Conservation (phyloP, 768 basidiomycete genomes). For the Psilocybe cyanescens region DNA sequence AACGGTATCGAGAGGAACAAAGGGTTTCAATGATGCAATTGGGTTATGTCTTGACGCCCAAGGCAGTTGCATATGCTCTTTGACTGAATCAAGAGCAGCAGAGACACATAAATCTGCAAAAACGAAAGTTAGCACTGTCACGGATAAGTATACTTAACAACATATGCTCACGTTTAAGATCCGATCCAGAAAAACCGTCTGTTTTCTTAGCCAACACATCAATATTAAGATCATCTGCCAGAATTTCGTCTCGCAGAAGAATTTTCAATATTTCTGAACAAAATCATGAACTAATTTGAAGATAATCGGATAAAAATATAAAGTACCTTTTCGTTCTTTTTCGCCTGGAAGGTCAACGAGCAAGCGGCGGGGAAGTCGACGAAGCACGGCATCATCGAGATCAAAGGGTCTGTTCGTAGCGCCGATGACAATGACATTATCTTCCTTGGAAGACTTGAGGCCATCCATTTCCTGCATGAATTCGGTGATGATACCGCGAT, state of each 20-base stretch:
- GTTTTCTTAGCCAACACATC: conserved; percentile 68
- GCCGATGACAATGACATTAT: conserved; percentile 88
- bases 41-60: conserved; percentile 50
- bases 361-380: conserved; percentile 84
- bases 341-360: conserved; percentile 89
- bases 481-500: conserved; percentile 87
- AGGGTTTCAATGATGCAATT: not conserved
- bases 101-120: conserved; percentile 85
- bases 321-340: conserved; percentile 81
- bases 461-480: conserved; percentile 99
- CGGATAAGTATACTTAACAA: not conserved
- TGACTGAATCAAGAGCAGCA: conserved; percentile 90
- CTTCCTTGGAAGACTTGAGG: conserved; percentile 75
- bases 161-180: conserved; percentile 80
- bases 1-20: not conserved
- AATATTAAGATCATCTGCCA: conserved; percentile 68
- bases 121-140: conserved; percentile 4
- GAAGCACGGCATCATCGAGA: conserved; percentile 88
- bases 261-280: conserved; percentile 84
- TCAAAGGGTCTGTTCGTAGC: conserved; percentile 94
- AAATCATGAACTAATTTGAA: conserved; percentile 6
- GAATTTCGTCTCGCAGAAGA: conserved; percentile 76
- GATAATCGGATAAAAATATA: not conserved
- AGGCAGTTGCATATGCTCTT: conserved; percentile 80
- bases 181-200: conserved; percentile 90